Evolutionary conservation across 306 rosid genomes (phyloP), one percentile per base, ranked within the genome.

Genomic region (Biancaea sappan): DNA sequence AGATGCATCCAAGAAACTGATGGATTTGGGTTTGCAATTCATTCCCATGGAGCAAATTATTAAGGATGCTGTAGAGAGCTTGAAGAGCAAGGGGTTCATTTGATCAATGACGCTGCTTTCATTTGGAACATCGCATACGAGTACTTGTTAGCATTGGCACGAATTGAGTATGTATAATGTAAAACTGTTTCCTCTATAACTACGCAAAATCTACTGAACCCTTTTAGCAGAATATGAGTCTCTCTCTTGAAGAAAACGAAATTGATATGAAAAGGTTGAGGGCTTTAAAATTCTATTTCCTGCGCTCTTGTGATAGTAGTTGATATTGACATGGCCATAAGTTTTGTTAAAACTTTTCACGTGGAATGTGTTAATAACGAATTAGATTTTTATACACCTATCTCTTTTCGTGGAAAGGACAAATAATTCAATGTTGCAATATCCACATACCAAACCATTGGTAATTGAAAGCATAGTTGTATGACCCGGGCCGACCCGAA

Each of bases 31-130:
- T 38, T 43, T 91, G 80, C 74, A 88, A 16, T 91, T 94, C 87
- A 88, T 80, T 69, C 93, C 94, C 24, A 83, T 94, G 91, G 98
- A 91, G 79, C 81, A 89, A 57, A 94, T 94, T 34, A 88, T 94
- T 74, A 89, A 80, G 96, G 97, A 94, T 24, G 83, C 89, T 12
- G 95, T 90, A 6, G 98, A 90, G 89, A 64, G 89, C 68, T 78
- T 94, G 54, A 89, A 88, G 91, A 88, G 50, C 80, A 94, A 80
- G 77, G 97, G 94, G 29, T 78, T 75, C 66, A 70, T 94, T 77
- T 82, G 68, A 62, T 62, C 68, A 62, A 68, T 71, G 74, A 21
- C 61, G 64, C 63, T 61, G 51, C 40, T n/a, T 54, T 35, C 38
- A 52, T 19, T 24, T 35, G 70, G 48, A 44, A 64, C 25, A 40